phyloP scores from a whole-genome alignment of 768 basidiomycete genomes.

The Trametes punicea region DNA sequence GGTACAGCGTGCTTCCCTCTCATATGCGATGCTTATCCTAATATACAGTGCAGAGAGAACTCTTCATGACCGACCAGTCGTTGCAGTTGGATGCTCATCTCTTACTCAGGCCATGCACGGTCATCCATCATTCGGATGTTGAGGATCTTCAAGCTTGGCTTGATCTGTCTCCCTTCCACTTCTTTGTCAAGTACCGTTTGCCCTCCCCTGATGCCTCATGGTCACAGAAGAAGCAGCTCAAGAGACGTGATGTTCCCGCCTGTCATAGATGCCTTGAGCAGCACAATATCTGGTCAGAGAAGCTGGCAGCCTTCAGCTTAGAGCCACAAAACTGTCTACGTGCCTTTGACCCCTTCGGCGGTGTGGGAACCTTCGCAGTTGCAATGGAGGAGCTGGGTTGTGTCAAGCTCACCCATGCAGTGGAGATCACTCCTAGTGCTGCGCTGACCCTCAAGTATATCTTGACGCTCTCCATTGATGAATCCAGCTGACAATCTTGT shows the following conservation, averaged over 20 bases:
- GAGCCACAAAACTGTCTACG: slow-evolving; percentile 23
- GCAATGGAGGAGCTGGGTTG: slow-evolving; percentile 55
- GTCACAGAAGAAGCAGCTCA: slow-evolving; percentile 40
- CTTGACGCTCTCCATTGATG: not conserved
- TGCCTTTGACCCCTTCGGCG: slow-evolving; percentile 42
- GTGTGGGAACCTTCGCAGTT: slow-evolving; percentile 57
- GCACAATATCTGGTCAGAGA: slow-evolving; percentile 31
- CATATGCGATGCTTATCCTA: not conserved
- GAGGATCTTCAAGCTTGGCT: slow-evolving; percentile 44
- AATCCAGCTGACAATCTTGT: not conserved
- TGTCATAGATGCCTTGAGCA: slow-evolving; percentile 44
- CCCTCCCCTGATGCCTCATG: slow-evolving; percentile 35
- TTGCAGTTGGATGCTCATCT: slow-evolving; percentile 32
- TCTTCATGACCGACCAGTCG: slow-evolving; percentile 56
- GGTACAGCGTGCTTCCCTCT: slow-evolving; percentile 33
- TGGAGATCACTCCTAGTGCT: slow-evolving; percentile 78
- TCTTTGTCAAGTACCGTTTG: slow-evolving; percentile 53
- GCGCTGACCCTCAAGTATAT: slow-evolving; percentile 60
- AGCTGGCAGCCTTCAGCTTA: slow-evolving; percentile 35
- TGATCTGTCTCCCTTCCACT: slow-evolving; percentile 50
- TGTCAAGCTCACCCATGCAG: slow-evolving; percentile 56
- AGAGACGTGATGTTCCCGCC: slow-evolving; percentile 36
- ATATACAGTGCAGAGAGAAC: slow-evolving; percentile 45
- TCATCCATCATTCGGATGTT: slow-evolving; percentile 6
- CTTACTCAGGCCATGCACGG: slow-evolving; percentile 45